phyloP scores from a whole-genome alignment of 371 early-diverging fungal species.

The Mortierella sp. region DNA sequence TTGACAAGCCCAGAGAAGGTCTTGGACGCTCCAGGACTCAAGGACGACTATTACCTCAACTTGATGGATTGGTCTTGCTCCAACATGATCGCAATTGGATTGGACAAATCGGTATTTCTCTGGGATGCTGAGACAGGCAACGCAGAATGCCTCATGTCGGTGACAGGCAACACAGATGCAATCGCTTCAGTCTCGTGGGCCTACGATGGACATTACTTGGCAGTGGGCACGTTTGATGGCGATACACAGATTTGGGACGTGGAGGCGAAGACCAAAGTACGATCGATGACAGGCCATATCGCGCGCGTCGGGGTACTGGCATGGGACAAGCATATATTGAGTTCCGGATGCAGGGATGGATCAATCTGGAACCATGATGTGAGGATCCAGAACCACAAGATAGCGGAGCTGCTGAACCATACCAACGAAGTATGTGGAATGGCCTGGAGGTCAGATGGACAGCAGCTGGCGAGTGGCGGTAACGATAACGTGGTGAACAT shows the following conservation, averaged over 20 bases:
- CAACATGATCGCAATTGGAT: constrained; percentile 89
- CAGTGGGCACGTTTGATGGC: constrained; percentile 89
- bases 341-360: constrained; percentile 91
- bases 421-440: constrained; percentile 94
- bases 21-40: constrained; percentile 91
- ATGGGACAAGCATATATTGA: constrained; percentile 89
- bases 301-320: constrained; percentile 85
- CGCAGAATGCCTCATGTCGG: constrained; percentile 74
- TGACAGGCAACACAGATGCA: constrained; percentile 60
- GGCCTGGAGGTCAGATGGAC: constrained; percentile 90
- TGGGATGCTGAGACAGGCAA: constrained; percentile 92
- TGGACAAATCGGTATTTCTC: constrained; percentile 89
- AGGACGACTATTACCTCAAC: constrained; percentile 98
- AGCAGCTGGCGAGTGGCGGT: constrained; percentile 93
- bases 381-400: constrained; percentile 80
- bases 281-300: constrained; percentile 79
- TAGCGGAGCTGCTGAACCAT: constrained; percentile 76
- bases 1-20: constrained; percentile 76
- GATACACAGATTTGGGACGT: constrained; percentile 90
- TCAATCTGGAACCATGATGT: constrained; percentile 95
- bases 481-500: constrained; percentile 97
- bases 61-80: constrained; percentile 93
- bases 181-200: constrained; percentile 85
- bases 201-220: constrained; percentile 79
- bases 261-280: constrained; percentile 70